Evolutionary conservation across 2,329 filamentous ascomycete genomes (phyloP).

Genomic region (Fusarium newnesense): DNA sequence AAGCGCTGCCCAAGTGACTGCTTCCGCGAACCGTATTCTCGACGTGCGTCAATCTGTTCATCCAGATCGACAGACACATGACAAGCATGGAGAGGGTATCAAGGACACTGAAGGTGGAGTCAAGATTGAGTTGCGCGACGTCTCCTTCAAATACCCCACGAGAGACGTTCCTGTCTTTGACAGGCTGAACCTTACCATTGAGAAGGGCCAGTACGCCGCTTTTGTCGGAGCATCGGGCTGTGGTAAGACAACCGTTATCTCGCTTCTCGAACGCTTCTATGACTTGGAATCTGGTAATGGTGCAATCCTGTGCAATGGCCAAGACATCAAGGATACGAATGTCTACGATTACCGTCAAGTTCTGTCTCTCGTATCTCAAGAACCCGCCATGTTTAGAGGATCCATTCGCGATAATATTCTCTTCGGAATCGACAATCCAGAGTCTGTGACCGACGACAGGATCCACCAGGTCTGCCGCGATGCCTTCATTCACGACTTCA

Average conservation of each 20-base stretch:
- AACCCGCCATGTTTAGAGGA: constrained; percentile 76
- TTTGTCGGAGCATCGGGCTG: constrained; percentile 77
- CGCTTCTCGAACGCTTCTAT: constrained; percentile 75
- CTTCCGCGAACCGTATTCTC: constrained; percentile 46
- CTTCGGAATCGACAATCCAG: constrained; percentile 66
- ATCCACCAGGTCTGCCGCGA: constrained; percentile 67
- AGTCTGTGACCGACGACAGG: constrained; percentile 60
- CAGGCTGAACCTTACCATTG: constrained; percentile 70
- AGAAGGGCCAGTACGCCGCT: constrained; percentile 75
- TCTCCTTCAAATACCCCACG: constrained; percentile 70
- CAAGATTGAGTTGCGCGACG: constrained; percentile 64
- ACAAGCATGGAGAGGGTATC: constrained; percentile 39
- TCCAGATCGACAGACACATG: not conserved
- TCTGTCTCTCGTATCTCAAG: constrained; percentile 78
- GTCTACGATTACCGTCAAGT: constrained; percentile 70
- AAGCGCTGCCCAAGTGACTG: constrained; percentile 32
- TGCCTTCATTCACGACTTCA: constrained; percentile 78
- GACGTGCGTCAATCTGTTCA: constrained; percentile 21
- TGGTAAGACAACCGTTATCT: constrained; percentile 78
- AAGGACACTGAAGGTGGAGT: constrained; percentile 58
- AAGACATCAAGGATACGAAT: constrained; percentile 67
- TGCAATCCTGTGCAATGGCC: constrained; percentile 70
- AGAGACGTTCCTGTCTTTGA: constrained; percentile 66
- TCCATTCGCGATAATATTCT: constrained; percentile 78
- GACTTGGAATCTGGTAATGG: constrained; percentile 65